Evolutionary conservation across 1,139 yeast species (phyloP).

Genomic region (Kodamaea alishanica): DNA sequence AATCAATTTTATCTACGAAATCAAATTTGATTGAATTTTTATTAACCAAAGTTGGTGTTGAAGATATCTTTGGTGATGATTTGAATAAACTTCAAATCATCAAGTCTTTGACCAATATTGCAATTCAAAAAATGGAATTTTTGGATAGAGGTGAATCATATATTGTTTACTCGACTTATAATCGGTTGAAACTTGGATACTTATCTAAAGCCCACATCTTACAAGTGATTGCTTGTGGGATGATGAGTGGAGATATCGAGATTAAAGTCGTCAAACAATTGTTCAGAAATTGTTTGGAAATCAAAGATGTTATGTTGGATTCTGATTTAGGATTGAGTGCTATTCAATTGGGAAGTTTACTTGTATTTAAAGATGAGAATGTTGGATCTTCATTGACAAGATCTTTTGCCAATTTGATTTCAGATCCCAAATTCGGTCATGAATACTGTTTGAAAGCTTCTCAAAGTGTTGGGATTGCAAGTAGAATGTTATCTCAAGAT

Average conservation of each 20-base stretch:
- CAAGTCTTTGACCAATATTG: constrained; percentile 30
- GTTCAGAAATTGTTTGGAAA: constrained; percentile 38
- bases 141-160: constrained; percentile 46
- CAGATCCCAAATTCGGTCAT: constrained; percentile 38
- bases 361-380: constrained; percentile 45
- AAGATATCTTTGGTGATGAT: constrained; percentile 12
- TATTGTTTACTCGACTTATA: constrained; percentile 40
- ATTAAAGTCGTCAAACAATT: constrained; percentile 30
- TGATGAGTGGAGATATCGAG: constrained; percentile 39
- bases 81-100: constrained; percentile 17
- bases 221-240: constrained; percentile 44
- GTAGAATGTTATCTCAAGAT: constrained; percentile 62
- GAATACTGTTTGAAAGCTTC: constrained; percentile 33
- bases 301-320: constrained; percentile 43
- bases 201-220: constrained; percentile 38
- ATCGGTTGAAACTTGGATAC: constrained; percentile 40
- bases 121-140: constrained; percentile 39
- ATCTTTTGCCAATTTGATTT: constrained; percentile 47
- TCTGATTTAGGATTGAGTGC: constrained; percentile 46
- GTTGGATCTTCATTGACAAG: constrained; percentile 48
- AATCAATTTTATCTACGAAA: constrained; percentile 20
- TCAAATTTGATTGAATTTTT: no score
- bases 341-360: constrained; percentile 52
- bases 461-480: constrained; percentile 42
- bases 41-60: no score